Conservation (phyloP, 306 rosid genomes). For the Acacia melanoxylon region DNA sequence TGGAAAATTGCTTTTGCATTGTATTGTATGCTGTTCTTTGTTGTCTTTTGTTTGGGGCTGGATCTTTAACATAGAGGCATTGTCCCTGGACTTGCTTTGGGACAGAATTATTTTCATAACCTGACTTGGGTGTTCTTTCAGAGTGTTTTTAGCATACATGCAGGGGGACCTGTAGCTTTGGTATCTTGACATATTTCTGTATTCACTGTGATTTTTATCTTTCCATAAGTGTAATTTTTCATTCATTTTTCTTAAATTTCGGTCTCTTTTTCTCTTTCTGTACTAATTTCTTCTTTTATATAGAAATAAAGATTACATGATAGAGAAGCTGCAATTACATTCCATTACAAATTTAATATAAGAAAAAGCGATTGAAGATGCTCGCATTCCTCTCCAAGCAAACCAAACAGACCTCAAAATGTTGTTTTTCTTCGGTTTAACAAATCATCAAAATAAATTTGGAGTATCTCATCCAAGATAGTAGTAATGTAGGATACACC, state of each 20-base stretch:
- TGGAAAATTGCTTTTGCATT: background rate
- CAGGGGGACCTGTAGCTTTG: background rate
- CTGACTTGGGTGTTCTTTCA: background rate
- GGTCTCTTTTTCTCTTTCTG: background rate
- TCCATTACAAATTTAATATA: background rate
- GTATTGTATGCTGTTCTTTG: background rate
- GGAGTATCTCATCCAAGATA: background rate
- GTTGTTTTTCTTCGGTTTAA: background rate
- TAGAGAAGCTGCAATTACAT: background rate
- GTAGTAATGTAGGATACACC: background rate
- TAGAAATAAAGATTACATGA: background rate
- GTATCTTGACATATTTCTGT: background rate
- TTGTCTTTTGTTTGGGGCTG: conserved; percentile 2
- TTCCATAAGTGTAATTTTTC: background rate
- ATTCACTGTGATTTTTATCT: background rate
- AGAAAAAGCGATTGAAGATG: background rate
- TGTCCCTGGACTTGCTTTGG: background rate
- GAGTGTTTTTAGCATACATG: background rate
- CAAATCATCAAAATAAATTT: background rate
- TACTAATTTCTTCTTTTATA: background rate
- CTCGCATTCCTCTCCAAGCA: background rate
- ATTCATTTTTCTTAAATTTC: background rate
- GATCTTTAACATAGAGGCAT: background rate
- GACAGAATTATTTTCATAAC: background rate
- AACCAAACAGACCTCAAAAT: background rate